Base-by-base conservation (phyloP, 352 stramenopile species). In the Blastocystis sp. region DNA sequence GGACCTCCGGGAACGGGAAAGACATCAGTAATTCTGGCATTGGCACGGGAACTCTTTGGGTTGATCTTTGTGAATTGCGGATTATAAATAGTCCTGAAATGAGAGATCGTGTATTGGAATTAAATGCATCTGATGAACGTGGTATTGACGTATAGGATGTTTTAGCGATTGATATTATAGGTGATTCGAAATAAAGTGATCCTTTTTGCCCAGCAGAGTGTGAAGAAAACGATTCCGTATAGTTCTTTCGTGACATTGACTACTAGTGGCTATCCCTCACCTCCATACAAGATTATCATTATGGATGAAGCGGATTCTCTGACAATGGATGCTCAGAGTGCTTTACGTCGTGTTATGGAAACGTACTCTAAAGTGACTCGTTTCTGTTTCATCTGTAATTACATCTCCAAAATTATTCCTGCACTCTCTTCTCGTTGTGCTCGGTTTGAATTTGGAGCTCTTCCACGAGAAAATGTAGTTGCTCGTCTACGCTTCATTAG, bases 311-410 rank as follows among this genome's bases (percentile, higher is more conserved):
- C 95, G 19, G 96, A 98, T 91, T 96, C 95, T 56, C 98, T 98
- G 95, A 98, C 96, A 5, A 95, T 94, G 60, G 96, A 98, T 91
- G 96, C 96, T 9, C 96, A 99, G 58, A 68, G 64, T 51, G 57
- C 84, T 42, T 33, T 90, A 27, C 27, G 17, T 87, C 27, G 92
- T 91, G 95, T 98, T 30, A 99, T 99, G 90, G 96, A 99, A 90
- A 97, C 98, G 91, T 98, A 98, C 92, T 98, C 96, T 19, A 97
- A 96, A 90, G 98, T 98, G 91, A 95, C 95, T 58, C 94, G 96
- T 40, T 99, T 99, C 92, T 98, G 96, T 90, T 92, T 99, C 57
- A 98, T 99, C 90, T 98, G 96, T 91, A 99, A 99, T 92, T 99
- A 99, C 91, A 96, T 98, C 75, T 66, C 42, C 33, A 89, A 59